A percentile compares a stretch with the other conserved stretches of the same genome.
phyloP scores from a whole-genome alignment of 306 rosid genomes.

The Rosa chinensis region DNA sequence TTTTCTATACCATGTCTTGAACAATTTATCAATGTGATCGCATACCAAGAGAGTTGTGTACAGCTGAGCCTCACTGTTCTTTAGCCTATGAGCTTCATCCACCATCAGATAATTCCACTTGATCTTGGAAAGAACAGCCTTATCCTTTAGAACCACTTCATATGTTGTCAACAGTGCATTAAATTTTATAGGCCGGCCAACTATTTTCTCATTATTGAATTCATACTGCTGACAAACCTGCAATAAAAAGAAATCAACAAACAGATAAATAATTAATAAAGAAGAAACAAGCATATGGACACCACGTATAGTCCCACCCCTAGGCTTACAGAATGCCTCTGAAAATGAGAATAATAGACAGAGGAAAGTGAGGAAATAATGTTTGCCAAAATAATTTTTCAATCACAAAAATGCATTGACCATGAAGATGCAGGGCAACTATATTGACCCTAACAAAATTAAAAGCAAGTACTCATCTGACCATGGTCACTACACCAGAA shows the following conservation, averaged over 20 bases:
- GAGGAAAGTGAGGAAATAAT: background rate
- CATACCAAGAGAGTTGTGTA: slow-evolving; percentile 92
- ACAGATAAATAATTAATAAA: slow-evolving; percentile 3
- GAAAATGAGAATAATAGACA: background rate
- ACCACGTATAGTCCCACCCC: background rate
- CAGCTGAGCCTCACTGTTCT: slow-evolving; percentile 98
- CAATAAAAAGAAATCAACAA: slow-evolving; percentile 15
- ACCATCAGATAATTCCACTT: slow-evolving; percentile 98
- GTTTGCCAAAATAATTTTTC: background rate
- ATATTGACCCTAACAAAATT: background rate
- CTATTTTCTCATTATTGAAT: slow-evolving; percentile 71
- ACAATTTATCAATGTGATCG: slow-evolving; percentile 21
- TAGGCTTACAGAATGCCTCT: too few species aligned
- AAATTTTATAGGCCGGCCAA: slow-evolving; percentile 77
- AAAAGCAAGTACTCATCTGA: background rate
- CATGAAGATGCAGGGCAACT: background rate
- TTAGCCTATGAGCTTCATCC: slow-evolving; percentile 98
- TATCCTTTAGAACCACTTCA: slow-evolving; percentile 95
- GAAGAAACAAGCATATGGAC: background rate
- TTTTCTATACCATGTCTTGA: slow-evolving; percentile 10
- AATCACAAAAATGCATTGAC: background rate
- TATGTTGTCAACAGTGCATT: slow-evolving; percentile 88
- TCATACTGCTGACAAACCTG: slow-evolving; percentile 99
- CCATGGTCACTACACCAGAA: background rate
- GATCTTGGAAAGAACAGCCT: slow-evolving; percentile 88